Conservation (phyloP, 2,329 filamentous ascomycete genomes). For the Neonectria neomacrospora region DNA sequence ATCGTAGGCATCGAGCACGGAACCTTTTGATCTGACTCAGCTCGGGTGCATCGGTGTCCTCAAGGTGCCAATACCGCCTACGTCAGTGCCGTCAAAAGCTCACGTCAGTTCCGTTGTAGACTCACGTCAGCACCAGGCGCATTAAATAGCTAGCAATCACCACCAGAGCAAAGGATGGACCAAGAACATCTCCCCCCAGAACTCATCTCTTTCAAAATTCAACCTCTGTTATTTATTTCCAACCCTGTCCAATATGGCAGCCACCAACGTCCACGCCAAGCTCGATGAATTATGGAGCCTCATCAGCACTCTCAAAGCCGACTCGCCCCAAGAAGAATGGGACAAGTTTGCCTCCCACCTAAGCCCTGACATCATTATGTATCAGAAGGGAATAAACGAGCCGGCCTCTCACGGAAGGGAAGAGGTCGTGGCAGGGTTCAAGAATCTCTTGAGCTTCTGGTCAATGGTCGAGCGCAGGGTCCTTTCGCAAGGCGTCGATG, state of each 20-base stretch:
- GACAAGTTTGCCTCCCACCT: conserved; percentile 14
- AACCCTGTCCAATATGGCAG: neutral
- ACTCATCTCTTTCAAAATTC: neutral
- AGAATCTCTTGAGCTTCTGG: conserved; percentile 18
- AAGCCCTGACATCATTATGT: neutral
- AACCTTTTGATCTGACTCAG: no score
- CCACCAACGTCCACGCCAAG: conserved; percentile 12
- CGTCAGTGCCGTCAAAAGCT: neutral
- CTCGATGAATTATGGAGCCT: conserved; percentile 5
- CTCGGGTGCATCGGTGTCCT: neutral
- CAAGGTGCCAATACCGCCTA: neutral
- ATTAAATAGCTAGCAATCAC: neutral
- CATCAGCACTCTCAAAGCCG: neutral
- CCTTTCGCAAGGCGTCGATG: conserved; percentile 4
- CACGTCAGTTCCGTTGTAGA: no score
- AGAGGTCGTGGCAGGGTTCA: conserved; percentile 7
- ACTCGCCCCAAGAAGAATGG: conserved; percentile 21
- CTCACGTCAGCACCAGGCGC: conserved; percentile 1
- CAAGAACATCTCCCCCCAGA: neutral
- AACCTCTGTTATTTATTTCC: neutral
- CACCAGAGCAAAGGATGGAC: neutral
- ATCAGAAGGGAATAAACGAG: conserved; percentile 7
- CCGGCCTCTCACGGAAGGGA: neutral
- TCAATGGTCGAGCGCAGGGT: conserved; percentile 12
- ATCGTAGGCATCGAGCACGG: no score